Evolutionary conservation across 257 asterid genomes (phyloP), one percentile per base, ranked within the genome.

Genomic region (Solanum raphanifolium): DNA sequence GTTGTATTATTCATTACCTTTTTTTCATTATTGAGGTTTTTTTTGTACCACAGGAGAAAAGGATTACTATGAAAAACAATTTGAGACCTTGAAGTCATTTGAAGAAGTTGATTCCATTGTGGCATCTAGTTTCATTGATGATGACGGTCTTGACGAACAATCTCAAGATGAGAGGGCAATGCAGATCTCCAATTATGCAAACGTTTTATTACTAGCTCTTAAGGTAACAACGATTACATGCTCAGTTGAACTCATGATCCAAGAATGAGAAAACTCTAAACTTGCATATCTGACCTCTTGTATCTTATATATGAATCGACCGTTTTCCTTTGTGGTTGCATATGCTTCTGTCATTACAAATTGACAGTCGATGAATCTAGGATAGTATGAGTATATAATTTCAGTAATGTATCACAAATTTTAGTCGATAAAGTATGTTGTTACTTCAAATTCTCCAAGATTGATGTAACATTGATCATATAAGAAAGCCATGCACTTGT

Each of bases 111-210:
- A 97, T 88, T 55, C 88, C 16, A 84, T 91, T 85, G 93, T 87
- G 73, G 76, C 90, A 58, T 52, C 98, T 60, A 94, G 92, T 60
- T 88, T 87, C 62, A 39, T 88, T n/a, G 94, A 93, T 23, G 94
- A 92, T 71, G 98, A 93, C 31, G 97, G 93, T 90, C 76, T 84
- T 18, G 94, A 90, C 81, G 98, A 95, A 89, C 94, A 90, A 91
- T 88, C 88, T 48, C 93, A 93, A 62, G 94, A 97, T 3, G 98
- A 97, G 93, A 90, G 91, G 89, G 99, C 99, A 27, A 97, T 97
- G 99, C 93, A 15, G 90, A 94, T 95, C 60, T 97, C 99, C 31
- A 97, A 95, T 82, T 97, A 90, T 82, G 95, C 98, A 18, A 97
- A 97, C 82, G 29, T 97, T 87, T 48, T 95, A 35, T 94, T 97